Percentiles rank a stretch among this genome's conserved stretches.
These are phyloP conservation scores for Rickenella mellea DNA, from an alignment of 768 basidiomycete species.

Conservation along the genomic window DNA sequence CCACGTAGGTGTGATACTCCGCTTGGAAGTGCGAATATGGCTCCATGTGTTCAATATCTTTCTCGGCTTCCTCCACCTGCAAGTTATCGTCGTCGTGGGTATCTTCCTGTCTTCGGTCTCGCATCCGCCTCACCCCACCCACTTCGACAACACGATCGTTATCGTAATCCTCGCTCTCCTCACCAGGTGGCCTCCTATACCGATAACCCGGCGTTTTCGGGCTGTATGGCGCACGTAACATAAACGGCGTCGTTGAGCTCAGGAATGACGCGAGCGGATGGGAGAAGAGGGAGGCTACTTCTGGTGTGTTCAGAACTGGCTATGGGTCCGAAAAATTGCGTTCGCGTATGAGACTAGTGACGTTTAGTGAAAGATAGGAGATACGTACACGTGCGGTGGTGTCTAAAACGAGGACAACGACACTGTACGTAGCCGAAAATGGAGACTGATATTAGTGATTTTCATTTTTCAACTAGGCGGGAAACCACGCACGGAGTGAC, in stretches of 20 bases:
- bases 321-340: constrained; percentile 17
- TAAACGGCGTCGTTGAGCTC: constrained; percentile 46
- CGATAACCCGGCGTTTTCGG: constrained; percentile 12
- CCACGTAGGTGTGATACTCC: constrained; percentile 59
- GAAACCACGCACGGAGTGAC: constrained; percentile 70
- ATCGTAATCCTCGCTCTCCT: constrained; percentile 39
- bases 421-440: constrained; percentile 31
- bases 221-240: constrained; percentile 5
- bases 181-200: constrained; percentile 29
- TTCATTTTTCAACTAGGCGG: no score
- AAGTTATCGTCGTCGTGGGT: neutral
- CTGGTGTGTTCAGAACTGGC: constrained; percentile 73
- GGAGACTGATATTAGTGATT: neutral
- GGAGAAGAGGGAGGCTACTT: constrained; percentile 78
- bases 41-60: constrained; percentile 12
- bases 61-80: constrained; percentile 4
- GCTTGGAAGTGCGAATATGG: no score
- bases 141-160: no score
- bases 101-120: no score
- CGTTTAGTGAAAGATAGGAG: neutral
- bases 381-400: constrained; percentile 53
- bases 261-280: constrained; percentile 76
- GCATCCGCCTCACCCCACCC: no score
- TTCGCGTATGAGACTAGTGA: neutral
- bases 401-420: constrained; percentile 80